phyloP scores from a whole-genome alignment of 306 rosid genomes.

The Vigna nakashimae region DNA sequence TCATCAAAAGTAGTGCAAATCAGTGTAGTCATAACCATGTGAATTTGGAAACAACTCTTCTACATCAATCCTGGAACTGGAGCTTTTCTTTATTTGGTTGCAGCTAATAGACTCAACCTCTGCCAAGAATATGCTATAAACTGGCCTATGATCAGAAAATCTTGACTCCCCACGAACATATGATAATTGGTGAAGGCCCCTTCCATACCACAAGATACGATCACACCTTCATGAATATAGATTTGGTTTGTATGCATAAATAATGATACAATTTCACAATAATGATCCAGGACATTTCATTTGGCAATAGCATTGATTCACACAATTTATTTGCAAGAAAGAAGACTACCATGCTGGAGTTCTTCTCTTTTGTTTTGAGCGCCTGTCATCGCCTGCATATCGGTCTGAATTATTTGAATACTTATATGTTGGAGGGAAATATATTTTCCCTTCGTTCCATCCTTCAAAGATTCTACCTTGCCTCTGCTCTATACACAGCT shows the following conservation, averaged over 20 bases:
- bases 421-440: slow-evolving; percentile 92
- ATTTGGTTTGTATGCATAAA: slow-evolving; percentile 19
- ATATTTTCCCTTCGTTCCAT: slow-evolving; percentile 90
- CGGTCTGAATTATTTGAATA: slow-evolving; percentile 88
- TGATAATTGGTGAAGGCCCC: slow-evolving; percentile 75
- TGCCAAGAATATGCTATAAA: slow-evolving; percentile 71
- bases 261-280: slow-evolving; percentile 1
- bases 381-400: slow-evolving; percentile 82
- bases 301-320: not conserved
- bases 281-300: not conserved
- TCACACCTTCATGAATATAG: slow-evolving; percentile 73
- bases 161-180: slow-evolving; percentile 89
- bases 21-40: slow-evolving; percentile 58
- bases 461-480: slow-evolving; percentile 76
- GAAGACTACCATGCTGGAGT: slow-evolving; percentile 87
- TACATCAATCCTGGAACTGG: slow-evolving; percentile 78
- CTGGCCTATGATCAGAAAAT: slow-evolving; percentile 94
- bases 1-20: slow-evolving; percentile 60
- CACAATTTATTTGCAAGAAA: slow-evolving; percentile 18
- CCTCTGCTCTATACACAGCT: slow-evolving; percentile 81
- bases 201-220: slow-evolving; percentile 83
- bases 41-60: slow-evolving; percentile 77
- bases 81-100: slow-evolving; percentile 68
- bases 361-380: slow-evolving; percentile 84
- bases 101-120: slow-evolving; percentile 73